Conservation (phyloP, 768 basidiomycete species). For the Hemileccinum impolitum region DNA sequence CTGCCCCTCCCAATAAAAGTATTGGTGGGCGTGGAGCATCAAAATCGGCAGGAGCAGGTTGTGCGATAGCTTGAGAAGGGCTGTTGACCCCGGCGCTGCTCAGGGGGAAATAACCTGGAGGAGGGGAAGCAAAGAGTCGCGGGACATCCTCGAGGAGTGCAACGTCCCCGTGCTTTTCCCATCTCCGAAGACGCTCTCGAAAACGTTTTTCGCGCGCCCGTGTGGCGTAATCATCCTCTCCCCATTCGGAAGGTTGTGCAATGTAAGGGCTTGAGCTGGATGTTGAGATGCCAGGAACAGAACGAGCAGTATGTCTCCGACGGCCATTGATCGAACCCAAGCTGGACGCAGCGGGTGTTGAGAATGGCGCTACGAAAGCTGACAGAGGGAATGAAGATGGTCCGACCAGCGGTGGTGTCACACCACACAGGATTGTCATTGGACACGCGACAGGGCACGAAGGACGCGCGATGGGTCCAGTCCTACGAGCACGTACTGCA, state of each 20-base stretch:
- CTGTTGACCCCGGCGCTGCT: background rate
- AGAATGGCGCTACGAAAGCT: conserved; percentile 12
- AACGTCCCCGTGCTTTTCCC: conserved; percentile 61
- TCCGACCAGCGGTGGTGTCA: conserved; percentile 72
- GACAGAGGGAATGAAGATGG: conserved; percentile 27
- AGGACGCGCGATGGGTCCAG: conserved; percentile 57
- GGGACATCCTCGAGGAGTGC: conserved; percentile 64
- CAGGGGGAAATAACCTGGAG: conserved; percentile 8
- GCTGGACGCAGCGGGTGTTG: conserved; percentile 4
- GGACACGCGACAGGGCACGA: conserved; percentile 63
- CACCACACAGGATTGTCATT: conserved; percentile 84
- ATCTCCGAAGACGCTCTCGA: conserved; percentile 64
- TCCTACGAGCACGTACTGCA: conserved; percentile 74
- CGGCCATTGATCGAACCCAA: background rate
- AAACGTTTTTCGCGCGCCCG: conserved; percentile 70
- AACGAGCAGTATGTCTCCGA: conserved; percentile 17
- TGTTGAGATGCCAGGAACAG: conserved; percentile 24
- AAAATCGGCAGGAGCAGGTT: conserved; percentile 24
- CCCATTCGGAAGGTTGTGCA: conserved; percentile 45
- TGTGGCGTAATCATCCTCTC: conserved; percentile 63
- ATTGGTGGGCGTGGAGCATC: conserved; percentile 25
- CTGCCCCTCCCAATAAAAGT: conserved; percentile 21
- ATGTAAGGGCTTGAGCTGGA: conserved; percentile 33
- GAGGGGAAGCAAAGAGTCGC: conserved; percentile 38
- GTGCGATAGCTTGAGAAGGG: conserved; percentile 20